These are phyloP conservation scores for Vanrija pseudolonga DNA, from an alignment of 1,284 basidiomycete species.

Conservation along the genomic window DNA sequence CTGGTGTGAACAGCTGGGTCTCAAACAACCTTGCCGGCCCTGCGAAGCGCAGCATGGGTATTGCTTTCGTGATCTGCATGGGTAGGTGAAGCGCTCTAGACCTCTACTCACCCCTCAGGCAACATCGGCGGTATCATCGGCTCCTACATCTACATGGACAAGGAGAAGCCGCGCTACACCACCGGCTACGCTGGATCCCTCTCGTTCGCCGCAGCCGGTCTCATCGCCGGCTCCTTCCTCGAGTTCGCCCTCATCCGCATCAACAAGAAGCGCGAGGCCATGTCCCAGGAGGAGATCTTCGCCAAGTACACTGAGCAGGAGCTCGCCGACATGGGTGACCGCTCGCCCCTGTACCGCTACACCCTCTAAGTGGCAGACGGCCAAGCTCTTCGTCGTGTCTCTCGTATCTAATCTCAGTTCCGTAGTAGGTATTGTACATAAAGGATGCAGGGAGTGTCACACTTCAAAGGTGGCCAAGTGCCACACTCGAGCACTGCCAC, in stretches of 20 bases:
- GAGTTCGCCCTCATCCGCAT: conserved; percentile 15
- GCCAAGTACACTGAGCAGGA: conserved; percentile 26
- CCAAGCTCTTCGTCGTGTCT: no score
- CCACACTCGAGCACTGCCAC: no score
- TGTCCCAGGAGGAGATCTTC: conserved; percentile 28
- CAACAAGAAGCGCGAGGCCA: conserved; percentile 23
- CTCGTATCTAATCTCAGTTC: no score
- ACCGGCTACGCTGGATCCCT: conserved; percentile 33
- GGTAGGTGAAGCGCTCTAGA: not conserved
- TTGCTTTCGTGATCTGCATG: conserved; percentile 25
- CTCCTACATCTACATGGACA: conserved; percentile 12
- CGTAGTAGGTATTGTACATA: no score
- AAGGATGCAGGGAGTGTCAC: no score
- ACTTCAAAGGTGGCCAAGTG: no score
- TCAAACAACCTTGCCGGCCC: conserved; percentile 31
- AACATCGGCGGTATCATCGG: conserved; percentile 29
- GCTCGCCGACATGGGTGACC: conserved; percentile 26
- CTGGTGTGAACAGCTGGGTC: conserved; percentile 25
- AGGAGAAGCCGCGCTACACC: conserved; percentile 12
- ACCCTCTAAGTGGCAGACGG: not conserved
- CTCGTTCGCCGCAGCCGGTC: conserved; percentile 21
- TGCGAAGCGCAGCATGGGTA: conserved; percentile 30
- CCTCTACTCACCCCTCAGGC: not conserved
- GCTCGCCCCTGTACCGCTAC: conserved; percentile 31
- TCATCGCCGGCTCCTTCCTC: conserved; percentile 4